Conservation (phyloP, 768 basidiomycete genomes). For the Phanerochaete sordida region DNA sequence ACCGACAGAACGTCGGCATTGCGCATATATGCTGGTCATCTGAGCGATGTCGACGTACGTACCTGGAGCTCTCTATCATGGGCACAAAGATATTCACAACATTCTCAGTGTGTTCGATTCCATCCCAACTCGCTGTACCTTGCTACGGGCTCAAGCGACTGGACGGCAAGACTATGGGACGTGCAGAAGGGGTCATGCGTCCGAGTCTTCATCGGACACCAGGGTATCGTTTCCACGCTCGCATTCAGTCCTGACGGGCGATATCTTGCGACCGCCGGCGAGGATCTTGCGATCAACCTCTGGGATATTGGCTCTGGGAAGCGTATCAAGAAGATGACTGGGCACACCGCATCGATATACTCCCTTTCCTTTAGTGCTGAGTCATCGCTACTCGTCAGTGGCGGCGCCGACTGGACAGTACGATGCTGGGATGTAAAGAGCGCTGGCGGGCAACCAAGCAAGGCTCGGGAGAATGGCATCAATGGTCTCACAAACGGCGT, state of each 20-base stretch:
- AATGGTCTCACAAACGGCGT: conserved; percentile 30
- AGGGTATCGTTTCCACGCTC: conserved; percentile 80
- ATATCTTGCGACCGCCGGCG: conserved; percentile 88
- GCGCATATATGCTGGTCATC: conserved; percentile 91
- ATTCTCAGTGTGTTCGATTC: conserved; percentile 83
- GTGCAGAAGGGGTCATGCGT: conserved; percentile 94
- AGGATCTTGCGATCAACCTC: conserved; percentile 89
- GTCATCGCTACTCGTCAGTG: conserved; percentile 86
- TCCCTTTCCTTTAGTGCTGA: conserved; percentile 91
- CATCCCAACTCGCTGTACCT: conserved; percentile 98
- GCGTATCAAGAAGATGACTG: conserved; percentile 94
- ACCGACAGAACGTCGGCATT: conserved; percentile 86
- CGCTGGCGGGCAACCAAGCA: conserved; percentile 59
- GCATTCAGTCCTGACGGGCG: conserved; percentile 93
- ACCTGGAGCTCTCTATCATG: too few relatives aligned
- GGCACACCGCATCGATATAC: conserved; percentile 86
- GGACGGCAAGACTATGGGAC: conserved; percentile 96
- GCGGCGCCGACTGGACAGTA: conserved; percentile 93
- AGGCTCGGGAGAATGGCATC: conserved; percentile 54
- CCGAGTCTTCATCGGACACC: conserved; percentile 93
- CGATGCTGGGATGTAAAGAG: conserved; percentile 96
- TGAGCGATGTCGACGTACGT: conserved; percentile 96
- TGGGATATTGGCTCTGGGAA: conserved; percentile 98
- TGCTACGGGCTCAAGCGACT: conserved; percentile 94
- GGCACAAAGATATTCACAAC: neutral